A percentile compares a stretch with the other conserved stretches of the same genome.
phyloP scores from a whole-genome alignment of 306 rosid genomes.

The Vigna nakashimae region DNA sequence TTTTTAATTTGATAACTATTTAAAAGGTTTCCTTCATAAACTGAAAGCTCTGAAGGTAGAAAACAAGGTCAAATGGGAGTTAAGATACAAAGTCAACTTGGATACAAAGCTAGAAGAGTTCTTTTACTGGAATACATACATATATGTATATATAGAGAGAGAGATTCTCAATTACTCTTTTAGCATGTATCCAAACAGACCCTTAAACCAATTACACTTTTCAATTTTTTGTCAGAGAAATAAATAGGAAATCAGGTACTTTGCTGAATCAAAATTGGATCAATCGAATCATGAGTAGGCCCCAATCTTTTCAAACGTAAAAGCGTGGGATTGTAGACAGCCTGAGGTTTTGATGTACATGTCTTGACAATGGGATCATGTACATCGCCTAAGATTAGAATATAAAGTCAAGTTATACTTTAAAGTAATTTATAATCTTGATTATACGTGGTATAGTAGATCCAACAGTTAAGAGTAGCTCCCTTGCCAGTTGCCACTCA shows the following conservation, averaged over 20 bases:
- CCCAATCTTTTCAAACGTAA: conserved; percentile 9
- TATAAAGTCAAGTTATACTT: neutral
- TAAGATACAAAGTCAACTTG: too few species aligned
- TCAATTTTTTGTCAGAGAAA: neutral
- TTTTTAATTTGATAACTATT: conserved; percentile 10
- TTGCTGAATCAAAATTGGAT: conserved; percentile 24
- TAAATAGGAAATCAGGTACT: conserved; percentile 7
- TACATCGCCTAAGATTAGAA: conserved; percentile 12
- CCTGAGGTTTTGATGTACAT: conserved; percentile 19
- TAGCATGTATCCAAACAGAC: too few species aligned
- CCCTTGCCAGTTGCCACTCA: conserved; percentile 17
- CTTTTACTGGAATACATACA: too few species aligned
- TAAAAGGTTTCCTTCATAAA: neutral
- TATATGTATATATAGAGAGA: too few species aligned
- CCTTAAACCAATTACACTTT: conserved; percentile 8
- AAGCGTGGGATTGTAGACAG: conserved; percentile 25
- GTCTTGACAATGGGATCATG: conserved; percentile 16
- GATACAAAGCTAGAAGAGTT: too few species aligned
- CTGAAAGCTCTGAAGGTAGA: neutral
- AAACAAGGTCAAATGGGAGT: too few species aligned
- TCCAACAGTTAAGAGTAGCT: conserved; percentile 23
- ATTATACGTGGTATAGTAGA: neutral
- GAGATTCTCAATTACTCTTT: neutral
- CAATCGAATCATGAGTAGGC: neutral
- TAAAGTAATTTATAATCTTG: conserved; percentile 29